phyloP scores from a whole-genome alignment of 768 basidiomycete species.

The Trametopsis cervina region DNA sequence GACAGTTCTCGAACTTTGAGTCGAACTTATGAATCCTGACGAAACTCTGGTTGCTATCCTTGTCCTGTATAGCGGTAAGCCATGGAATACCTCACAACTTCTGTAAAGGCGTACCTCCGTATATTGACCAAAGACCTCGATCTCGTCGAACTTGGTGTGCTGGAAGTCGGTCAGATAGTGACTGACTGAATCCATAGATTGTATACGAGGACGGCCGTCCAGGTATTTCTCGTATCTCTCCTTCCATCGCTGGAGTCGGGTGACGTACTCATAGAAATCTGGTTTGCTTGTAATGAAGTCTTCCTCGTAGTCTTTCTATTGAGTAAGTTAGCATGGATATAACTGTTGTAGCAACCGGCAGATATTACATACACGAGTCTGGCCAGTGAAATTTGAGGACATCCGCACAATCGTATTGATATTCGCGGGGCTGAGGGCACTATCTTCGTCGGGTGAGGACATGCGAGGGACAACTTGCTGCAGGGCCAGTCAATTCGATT shows the following conservation, averaged over 20 bases:
- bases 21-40: slow-evolving; percentile 86
- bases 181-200: slow-evolving; percentile 79
- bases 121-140: slow-evolving; percentile 98
- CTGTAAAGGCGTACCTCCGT: slow-evolving; percentile 55
- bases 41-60: slow-evolving; percentile 89
- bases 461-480: slow-evolving; percentile 70
- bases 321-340: slow-evolving; percentile 3
- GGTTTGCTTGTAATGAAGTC: slow-evolving; percentile 82
- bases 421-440: slow-evolving; percentile 48
- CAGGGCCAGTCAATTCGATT: not conserved
- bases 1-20: slow-evolving; percentile 84
- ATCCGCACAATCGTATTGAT: slow-evolving; percentile 52
- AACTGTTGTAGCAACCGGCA: slow-evolving; percentile 1
- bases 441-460: slow-evolving; percentile 61
- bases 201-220: slow-evolving; percentile 75
- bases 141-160: slow-evolving; percentile 94
- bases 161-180: slow-evolving; percentile 98
- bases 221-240: slow-evolving; percentile 82
- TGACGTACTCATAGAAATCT: slow-evolving; percentile 80
- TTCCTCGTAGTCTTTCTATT: slow-evolving; percentile 81
- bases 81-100: not conserved
- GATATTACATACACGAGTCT: slow-evolving; percentile 45
- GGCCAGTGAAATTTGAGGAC: slow-evolving; percentile 48
- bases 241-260: slow-evolving; percentile 86
- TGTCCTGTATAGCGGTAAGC: slow-evolving; percentile 83